These are phyloP conservation scores for Dendrostoma leiphaemia DNA, from an alignment of 2,329 filamentous ascomycete species.

Conservation along the genomic window DNA sequence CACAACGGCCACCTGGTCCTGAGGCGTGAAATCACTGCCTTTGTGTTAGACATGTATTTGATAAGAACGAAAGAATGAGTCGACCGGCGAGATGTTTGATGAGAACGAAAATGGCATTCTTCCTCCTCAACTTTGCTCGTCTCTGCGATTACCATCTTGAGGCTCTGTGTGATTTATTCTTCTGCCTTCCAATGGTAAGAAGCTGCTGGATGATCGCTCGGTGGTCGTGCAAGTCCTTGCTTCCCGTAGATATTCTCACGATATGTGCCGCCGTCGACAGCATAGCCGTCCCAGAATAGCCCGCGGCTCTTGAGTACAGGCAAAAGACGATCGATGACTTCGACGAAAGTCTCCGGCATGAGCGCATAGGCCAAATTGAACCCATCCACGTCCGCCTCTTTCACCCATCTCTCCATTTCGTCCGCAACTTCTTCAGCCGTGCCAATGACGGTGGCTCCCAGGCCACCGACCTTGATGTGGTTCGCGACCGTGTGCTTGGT, in stretches of 20 bases:
- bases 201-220: constrained; percentile 6
- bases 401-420: constrained; percentile 18
- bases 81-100: too few relatives aligned
- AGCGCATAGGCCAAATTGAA: constrained; percentile 54
- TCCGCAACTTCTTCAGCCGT: constrained; percentile 15
- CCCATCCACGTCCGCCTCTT: constrained; percentile 14
- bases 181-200: constrained; percentile 15
- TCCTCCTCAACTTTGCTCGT: background rate
- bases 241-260: constrained; percentile 58
- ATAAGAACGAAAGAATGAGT: too few relatives aligned
- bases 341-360: constrained; percentile 67
- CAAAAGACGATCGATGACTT: constrained; percentile 63
- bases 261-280: constrained; percentile 56
- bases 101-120: too few relatives aligned
- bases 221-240: constrained; percentile 31
- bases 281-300: constrained; percentile 53
- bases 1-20: too few relatives aligned
- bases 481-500: constrained; percentile 22
- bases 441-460: constrained; percentile 17
- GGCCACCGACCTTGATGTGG: constrained; percentile 22
- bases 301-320: constrained; percentile 62
- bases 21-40: too few relatives aligned
- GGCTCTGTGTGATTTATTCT: constrained; percentile 15
- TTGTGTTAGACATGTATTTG: too few relatives aligned
- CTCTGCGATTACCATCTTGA: background rate